A percentile compares a stretch with the other conserved stretches of the same genome.
Evolutionary conservation across 2,329 filamentous ascomycete species (phyloP).

Genomic region (Pseudogymnoascus sp.): DNA sequence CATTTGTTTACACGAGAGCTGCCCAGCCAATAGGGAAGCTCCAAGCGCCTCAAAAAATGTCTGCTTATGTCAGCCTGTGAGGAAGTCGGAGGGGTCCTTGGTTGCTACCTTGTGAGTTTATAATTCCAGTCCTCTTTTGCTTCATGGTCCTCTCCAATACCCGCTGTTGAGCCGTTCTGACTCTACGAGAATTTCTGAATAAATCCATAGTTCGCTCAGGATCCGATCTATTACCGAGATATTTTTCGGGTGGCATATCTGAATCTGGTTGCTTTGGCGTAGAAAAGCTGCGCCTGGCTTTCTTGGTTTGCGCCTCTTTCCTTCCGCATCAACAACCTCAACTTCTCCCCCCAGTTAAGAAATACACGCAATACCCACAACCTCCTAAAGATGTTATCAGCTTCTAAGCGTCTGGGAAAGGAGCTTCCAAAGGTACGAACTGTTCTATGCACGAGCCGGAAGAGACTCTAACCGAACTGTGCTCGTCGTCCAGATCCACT

Average conservation of each 20-base stretch:
- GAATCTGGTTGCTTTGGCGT: constrained; percentile 8
- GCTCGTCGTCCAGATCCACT: constrained; percentile 26
- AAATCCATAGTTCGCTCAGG: not conserved
- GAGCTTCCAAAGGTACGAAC: constrained; percentile 50
- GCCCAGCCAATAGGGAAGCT: not conserved
- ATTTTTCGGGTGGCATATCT: not conserved
- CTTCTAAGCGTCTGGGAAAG: constrained; percentile 53
- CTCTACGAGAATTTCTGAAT: constrained; percentile 5
- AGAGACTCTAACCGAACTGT: constrained; percentile 5
- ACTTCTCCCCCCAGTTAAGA: not conserved
- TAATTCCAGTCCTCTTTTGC: not conserved
- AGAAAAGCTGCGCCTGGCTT: constrained; percentile 8
- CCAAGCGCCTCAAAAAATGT: not conserved
- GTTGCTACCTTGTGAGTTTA: constrained; percentile 11
- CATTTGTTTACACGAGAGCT: constrained; percentile 8
- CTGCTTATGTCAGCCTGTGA: not conserved
- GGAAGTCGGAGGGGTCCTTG: not conserved
- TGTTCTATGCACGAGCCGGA: not conserved
- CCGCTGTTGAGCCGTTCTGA: not conserved
- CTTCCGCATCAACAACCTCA: constrained; percentile 1
- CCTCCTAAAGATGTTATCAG: constrained; percentile 32
- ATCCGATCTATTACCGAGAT: not conserved
- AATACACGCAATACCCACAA: not conserved
- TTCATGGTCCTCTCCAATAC: not conserved
- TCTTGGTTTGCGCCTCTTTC: constrained; percentile 9